Conservation (phyloP, 139 green algal species). For the Pycnococcus provasolii region DNA sequence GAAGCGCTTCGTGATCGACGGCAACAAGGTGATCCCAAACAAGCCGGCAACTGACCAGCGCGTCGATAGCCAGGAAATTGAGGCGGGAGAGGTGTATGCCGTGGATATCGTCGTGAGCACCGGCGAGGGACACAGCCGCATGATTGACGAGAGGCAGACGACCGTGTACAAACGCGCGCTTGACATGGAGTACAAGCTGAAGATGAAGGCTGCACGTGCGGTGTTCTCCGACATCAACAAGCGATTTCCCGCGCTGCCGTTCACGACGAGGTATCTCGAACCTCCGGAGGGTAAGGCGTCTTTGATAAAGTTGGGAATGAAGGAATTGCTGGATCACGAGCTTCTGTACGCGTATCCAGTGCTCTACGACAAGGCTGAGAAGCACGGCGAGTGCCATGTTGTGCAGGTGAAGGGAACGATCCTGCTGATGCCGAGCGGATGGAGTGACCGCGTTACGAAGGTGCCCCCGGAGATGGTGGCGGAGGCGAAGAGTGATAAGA, state of each 20-base stretch:
- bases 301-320: constrained; percentile 51
- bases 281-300: constrained; percentile 17
- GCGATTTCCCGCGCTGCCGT: constrained; percentile 82
- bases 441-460: constrained; percentile 65
- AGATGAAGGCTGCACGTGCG: constrained; percentile 67
- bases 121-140: constrained; percentile 63
- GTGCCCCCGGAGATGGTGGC: constrained; percentile 41
- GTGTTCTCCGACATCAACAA: constrained; percentile 75
- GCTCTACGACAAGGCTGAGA: constrained; percentile 77
- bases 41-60: constrained; percentile 62
- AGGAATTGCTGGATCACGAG: constrained; percentile 86
- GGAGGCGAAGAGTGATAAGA: constrained; percentile 61
- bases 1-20: constrained; percentile 96
- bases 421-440: constrained; percentile 85
- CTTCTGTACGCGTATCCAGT: constrained; percentile 92
- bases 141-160: constrained; percentile 89
- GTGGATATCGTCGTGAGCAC: constrained; percentile 88
- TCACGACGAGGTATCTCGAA: constrained; percentile 61
- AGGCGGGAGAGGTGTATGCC: constrained; percentile 90
- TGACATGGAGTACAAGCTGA: constrained; percentile 82
- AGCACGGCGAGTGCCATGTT: constrained; percentile 30
- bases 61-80: constrained; percentile 85
- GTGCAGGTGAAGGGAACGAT: constrained; percentile 94
- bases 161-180: constrained; percentile 93
- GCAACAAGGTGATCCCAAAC: constrained; percentile 90